Percentiles rank a stretch among this genome's conserved stretches.
phyloP scores from a whole-genome alignment of 2,329 filamentous ascomycete genomes.

The Aureobasidium mangrovei region DNA sequence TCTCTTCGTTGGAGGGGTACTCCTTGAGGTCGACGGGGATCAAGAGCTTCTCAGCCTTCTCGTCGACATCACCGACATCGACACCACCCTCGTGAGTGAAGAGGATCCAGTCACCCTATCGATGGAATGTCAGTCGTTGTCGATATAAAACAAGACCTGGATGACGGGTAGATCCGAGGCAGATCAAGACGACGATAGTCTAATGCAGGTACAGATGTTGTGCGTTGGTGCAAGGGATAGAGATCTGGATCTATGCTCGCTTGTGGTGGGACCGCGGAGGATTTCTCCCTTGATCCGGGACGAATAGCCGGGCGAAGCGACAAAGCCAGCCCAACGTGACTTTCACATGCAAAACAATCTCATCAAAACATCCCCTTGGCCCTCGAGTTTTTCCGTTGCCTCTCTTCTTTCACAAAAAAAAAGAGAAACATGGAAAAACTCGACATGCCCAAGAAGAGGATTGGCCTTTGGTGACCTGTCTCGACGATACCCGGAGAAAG shows the following conservation, averaged over 20 bases:
- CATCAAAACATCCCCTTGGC: conserved; percentile 5
- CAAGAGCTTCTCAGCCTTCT: conserved; percentile 96
- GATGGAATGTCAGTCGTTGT: background rate
- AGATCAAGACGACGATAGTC: background rate
- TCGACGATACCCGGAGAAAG: background rate
- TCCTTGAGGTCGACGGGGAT: conserved; percentile 90
- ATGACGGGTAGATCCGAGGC: conserved; percentile 15
- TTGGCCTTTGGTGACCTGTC: background rate
- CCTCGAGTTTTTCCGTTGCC: conserved; percentile 1
- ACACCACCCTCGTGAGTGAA: conserved; percentile 99
- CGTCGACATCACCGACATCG: conserved; percentile 97
- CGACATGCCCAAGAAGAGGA: background rate
- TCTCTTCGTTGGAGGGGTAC: conserved; percentile 93
- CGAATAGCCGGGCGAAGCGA: conserved; percentile 15
- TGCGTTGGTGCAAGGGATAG: conserved; percentile 18
- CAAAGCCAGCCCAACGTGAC: conserved; percentile 8
- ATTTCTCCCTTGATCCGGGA: conserved; percentile 17
- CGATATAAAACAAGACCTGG: conserved; percentile 6
- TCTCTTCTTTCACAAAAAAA: conserved; percentile 8
- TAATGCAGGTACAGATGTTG: conserved; percentile 15
- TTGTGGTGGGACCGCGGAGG: conserved; percentile 13
- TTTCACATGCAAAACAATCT: conserved; percentile 13
- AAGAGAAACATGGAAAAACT: conserved; percentile 8
- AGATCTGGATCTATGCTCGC: conserved; percentile 11
- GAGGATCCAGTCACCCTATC: conserved; percentile 96